Conservation (phyloP, 2,329 filamentous ascomycete species). For the Colletotrichum abscissum region DNA sequence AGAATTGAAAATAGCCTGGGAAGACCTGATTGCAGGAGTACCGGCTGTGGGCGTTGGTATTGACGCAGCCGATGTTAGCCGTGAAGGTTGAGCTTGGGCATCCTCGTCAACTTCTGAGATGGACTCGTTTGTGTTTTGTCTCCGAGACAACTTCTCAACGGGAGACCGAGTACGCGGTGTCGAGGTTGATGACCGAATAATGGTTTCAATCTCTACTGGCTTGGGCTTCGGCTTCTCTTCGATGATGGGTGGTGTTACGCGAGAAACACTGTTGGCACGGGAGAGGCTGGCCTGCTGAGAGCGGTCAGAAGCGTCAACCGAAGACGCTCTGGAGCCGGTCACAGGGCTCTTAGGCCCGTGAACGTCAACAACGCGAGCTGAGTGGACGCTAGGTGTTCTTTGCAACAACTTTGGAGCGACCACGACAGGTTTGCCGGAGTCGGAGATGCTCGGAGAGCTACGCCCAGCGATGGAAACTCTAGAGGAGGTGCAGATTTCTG, state of each 20-base stretch:
- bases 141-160: slow-evolving; percentile 45
- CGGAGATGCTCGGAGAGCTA: slow-evolving; percentile 61
- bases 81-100: slow-evolving; percentile 35
- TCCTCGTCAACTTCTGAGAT: slow-evolving; percentile 59
- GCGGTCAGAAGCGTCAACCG: slow-evolving; percentile 57
- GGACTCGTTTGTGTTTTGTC: slow-evolving; percentile 43
- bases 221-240: slow-evolving; percentile 49
- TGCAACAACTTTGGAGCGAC: slow-evolving; percentile 51
- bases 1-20: slow-evolving; percentile 38
- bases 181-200: slow-evolving; percentile 29
- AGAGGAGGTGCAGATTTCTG: slow-evolving; percentile 67
- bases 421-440: slow-evolving; percentile 53
- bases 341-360: slow-evolving; percentile 62
- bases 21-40: slow-evolving; percentile 22
- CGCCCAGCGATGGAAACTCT: slow-evolving; percentile 66
- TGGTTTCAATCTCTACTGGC: slow-evolving; percentile 37
- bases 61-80: slow-evolving; percentile 11
- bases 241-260: slow-evolving; percentile 50
- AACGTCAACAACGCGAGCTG: slow-evolving; percentile 69
- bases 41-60: slow-evolving; percentile 20
- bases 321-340: slow-evolving; percentile 59
- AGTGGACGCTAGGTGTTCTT: slow-evolving; percentile 63
- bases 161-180: slow-evolving; percentile 44
- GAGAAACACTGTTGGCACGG: slow-evolving; percentile 51
- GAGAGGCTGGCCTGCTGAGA: slow-evolving; percentile 53